Conservation (phyloP, 345 rosid species). For the Raphanus sativus region DNA sequence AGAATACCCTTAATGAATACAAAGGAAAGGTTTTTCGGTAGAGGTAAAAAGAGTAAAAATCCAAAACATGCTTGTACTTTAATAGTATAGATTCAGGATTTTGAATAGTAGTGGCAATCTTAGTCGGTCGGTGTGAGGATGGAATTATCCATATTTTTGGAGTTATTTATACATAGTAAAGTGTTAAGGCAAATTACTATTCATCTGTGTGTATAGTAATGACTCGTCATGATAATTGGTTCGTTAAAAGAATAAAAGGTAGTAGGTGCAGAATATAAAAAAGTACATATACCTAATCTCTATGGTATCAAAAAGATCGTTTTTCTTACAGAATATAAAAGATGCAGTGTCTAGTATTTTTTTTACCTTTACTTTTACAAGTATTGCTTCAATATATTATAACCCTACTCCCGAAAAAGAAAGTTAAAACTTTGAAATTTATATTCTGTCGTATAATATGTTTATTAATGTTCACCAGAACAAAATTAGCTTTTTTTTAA, state of each 20-base stretch:
- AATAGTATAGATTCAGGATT: too few relatives aligned
- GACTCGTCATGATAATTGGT: background rate
- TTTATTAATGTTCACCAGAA: background rate
- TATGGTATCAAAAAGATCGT: background rate
- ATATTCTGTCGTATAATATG: background rate
- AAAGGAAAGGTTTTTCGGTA: too few relatives aligned
- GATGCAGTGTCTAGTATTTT: background rate
- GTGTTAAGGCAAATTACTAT: background rate
- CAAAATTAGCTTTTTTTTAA: background rate
- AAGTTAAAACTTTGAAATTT: background rate
- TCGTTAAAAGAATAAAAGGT: background rate
- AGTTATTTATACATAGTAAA: conserved; percentile 9
- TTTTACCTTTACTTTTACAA: background rate
- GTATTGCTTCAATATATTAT: background rate
- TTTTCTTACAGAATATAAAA: background rate
- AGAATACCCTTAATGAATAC: too few relatives aligned
- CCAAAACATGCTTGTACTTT: too few relatives aligned
- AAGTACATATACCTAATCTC: background rate
- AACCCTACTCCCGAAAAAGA: background rate
- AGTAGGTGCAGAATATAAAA: background rate
- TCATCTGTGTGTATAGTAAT: background rate
- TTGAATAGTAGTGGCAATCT: background rate
- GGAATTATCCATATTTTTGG: background rate
- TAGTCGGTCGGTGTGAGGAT: background rate
- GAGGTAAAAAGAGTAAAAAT: too few relatives aligned